Evolutionary conservation across 2,329 filamentous ascomycete genomes (phyloP).

Genomic region (Alternaria arbusti): DNA sequence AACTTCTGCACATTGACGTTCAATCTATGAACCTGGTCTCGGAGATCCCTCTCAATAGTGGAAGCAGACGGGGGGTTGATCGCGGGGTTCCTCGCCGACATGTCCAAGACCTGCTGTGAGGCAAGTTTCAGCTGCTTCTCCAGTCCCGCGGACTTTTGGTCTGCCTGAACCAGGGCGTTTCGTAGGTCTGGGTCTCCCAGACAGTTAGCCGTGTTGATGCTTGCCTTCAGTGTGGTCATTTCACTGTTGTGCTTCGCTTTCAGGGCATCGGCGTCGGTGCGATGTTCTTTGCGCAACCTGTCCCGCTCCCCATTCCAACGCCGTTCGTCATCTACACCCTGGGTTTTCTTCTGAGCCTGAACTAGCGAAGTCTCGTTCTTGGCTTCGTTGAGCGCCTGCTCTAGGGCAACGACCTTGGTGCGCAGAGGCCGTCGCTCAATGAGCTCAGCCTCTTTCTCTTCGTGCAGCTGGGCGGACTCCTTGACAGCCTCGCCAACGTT

Average conservation of each 20-base stretch:
- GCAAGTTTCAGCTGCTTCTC: not conserved
- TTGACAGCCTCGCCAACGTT: not conserved
- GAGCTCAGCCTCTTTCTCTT: slow-evolving; percentile 1
- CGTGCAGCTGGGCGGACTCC: not conserved
- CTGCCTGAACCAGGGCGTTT: not conserved
- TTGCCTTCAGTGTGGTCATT: not conserved
- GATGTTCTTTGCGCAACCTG: not conserved
- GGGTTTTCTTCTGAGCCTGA: not conserved
- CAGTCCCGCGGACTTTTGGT: not conserved
- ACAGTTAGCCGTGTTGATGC: not conserved
- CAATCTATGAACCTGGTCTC: not conserved
- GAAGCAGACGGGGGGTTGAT: not conserved
- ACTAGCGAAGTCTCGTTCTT: not conserved
- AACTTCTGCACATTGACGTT: not conserved
- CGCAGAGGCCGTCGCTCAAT: not conserved
- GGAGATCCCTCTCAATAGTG: not conserved
- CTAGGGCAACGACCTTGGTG: not conserved
- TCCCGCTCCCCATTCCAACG: not conserved
- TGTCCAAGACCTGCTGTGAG: not conserved
- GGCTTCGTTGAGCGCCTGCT: not conserved
- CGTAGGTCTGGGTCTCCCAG: not conserved
- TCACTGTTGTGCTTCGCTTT: not conserved
- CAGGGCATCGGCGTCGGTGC: not conserved
- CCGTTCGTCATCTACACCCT: not conserved
- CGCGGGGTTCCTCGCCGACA: not conserved